Percentiles rank a stretch among this genome's conserved stretches.
These are phyloP conservation scores for Cucurbita pepo DNA, from an alignment of 306 rosid genomes.

Conservation along the genomic window DNA sequence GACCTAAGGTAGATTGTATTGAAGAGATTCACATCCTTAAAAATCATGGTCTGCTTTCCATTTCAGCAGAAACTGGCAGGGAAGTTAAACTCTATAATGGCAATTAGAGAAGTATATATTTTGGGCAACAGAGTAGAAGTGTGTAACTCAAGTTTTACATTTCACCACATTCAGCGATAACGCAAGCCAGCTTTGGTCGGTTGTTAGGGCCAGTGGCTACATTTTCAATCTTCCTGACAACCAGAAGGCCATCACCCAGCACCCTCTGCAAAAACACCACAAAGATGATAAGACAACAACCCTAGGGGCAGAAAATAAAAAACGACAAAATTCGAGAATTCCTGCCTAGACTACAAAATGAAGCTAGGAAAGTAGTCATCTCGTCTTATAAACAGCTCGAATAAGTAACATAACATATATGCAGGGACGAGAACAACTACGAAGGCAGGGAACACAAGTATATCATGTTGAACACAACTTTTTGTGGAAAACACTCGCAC, in stretches of 20 bases:
- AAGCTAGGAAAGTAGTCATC: not conserved
- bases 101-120: not conserved
- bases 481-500: too few relatives aligned
- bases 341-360: not conserved
- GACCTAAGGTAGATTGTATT: not conserved
- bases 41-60: not conserved
- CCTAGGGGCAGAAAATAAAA: not conserved
- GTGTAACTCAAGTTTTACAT: constrained; percentile 26
- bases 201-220: constrained; percentile 91
- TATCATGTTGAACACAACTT: not conserved
- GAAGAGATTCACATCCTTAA: not conserved
- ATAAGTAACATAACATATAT: not conserved
- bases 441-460: not conserved
- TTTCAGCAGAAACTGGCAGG: not conserved
- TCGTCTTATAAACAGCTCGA: not conserved
- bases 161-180: constrained; percentile 90
- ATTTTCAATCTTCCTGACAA: constrained; percentile 89
- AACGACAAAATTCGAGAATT: not conserved
- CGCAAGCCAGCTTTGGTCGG: constrained; percentile 71
- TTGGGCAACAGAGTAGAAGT: not conserved
- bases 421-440: not conserved
- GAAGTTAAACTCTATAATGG: not conserved
- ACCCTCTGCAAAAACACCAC: constrained; percentile 50
- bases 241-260: constrained; percentile 96
- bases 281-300: not conserved